These are phyloP conservation scores for Lepidium aucheri DNA, from an alignment of 345 rosid species.

Conservation along the genomic window DNA sequence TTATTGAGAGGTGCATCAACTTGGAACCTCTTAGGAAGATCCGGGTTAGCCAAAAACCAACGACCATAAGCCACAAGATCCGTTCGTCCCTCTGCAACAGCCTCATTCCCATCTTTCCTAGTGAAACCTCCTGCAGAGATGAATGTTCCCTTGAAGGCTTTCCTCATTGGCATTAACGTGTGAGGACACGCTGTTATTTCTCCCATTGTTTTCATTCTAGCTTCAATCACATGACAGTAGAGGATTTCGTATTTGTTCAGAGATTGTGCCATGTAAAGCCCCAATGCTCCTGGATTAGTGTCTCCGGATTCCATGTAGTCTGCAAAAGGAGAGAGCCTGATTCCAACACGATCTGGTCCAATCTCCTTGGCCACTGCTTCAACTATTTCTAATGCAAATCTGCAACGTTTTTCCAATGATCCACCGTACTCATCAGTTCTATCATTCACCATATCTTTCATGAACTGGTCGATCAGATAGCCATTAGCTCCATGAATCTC, in stretches of 20 bases:
- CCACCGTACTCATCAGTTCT: constrained; percentile 66
- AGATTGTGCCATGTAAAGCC: constrained; percentile 50
- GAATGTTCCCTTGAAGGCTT: constrained; percentile 58
- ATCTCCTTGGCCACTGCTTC: constrained; percentile 59
- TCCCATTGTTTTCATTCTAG: constrained; percentile 37
- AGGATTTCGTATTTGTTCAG: constrained; percentile 47
- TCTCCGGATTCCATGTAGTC: constrained; percentile 46
- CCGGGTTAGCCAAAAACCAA: constrained; percentile 61
- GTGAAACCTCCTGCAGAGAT: constrained; percentile 55
- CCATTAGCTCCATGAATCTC: constrained; percentile 82
- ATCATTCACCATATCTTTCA: constrained; percentile 71
- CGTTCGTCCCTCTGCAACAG: constrained; percentile 34
- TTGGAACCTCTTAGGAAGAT: constrained; percentile 57
- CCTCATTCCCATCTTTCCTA: constrained; percentile 42
- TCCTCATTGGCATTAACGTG: constrained; percentile 48
- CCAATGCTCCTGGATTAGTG: constrained; percentile 54
- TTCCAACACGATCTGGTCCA: constrained; percentile 67
- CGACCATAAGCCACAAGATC: constrained; percentile 64
- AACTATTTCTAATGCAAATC: constrained; percentile 53
- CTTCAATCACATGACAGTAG: constrained; percentile 70
- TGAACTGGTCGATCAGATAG: constrained; percentile 54
- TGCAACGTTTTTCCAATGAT: constrained; percentile 57
- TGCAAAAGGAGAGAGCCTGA: constrained; percentile 57
- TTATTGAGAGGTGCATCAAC: constrained; percentile 47
- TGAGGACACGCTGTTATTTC: constrained; percentile 28